A percentile compares a stretch with the other conserved stretches of the same genome.
Conservation (phyloP, 2,329 filamentous ascomycete species). For the Alternaria burnsii region DNA sequence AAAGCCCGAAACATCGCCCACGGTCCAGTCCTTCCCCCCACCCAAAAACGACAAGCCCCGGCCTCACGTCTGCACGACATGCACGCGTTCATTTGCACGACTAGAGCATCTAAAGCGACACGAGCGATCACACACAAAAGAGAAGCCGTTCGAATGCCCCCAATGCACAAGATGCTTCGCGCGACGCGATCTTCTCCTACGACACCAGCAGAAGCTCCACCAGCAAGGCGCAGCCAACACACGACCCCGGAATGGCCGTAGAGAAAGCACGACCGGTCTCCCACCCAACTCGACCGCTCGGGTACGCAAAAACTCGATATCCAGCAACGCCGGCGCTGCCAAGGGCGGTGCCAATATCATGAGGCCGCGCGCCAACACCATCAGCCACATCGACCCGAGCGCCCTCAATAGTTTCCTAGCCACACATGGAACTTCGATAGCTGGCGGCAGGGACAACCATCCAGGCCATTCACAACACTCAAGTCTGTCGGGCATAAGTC, state of each 20-base stretch:
- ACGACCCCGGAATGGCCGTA: constrained; percentile 79
- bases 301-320: constrained; percentile 92
- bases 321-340: constrained; percentile 62
- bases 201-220: constrained; percentile 98
- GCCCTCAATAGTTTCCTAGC: constrained; percentile 75
- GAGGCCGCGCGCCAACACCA: constrained; percentile 92
- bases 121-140: constrained; percentile 97
- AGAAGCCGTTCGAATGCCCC: constrained; percentile 97
- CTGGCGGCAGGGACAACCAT: constrained; percentile 60
- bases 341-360: constrained; percentile 67
- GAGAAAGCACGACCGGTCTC: constrained; percentile 84
- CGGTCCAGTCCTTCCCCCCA: constrained; percentile 67
- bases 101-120: constrained; percentile 97
- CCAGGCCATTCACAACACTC: constrained; percentile 72
- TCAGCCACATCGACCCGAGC: constrained; percentile 86
- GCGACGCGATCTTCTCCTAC: constrained; percentile 85
- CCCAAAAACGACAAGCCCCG: constrained; percentile 97
- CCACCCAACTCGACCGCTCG: constrained; percentile 73
- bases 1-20: constrained; percentile 40
- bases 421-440: constrained; percentile 61
- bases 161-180: constrained; percentile 96
- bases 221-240: constrained; percentile 89
- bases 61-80: constrained; percentile 92
- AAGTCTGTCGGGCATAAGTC: constrained; percentile 74
- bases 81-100: constrained; percentile 89